These are phyloP conservation scores for Vigna reflexopilosa DNA, from an alignment of 306 rosid genomes.

Conservation along the genomic window DNA sequence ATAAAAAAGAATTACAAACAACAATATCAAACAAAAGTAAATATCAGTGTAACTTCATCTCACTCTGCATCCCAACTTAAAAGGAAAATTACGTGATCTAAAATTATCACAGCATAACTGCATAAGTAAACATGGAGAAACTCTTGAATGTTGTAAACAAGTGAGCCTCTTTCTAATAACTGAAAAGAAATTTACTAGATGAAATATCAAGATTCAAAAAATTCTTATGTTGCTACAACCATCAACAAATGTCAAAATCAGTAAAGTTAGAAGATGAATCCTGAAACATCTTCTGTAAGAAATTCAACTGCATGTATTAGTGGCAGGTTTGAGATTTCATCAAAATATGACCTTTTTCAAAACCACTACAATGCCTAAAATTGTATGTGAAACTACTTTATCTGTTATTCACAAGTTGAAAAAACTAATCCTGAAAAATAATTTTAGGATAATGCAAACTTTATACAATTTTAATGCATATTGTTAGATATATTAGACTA, in stretches of 20 bases:
- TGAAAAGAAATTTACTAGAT: constrained; percentile 3
- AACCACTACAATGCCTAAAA: neutral
- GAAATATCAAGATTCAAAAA: constrained; percentile 2
- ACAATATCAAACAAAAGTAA: neutral
- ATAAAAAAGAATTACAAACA: neutral
- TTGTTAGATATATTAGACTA: too few relatives aligned
- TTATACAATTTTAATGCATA: neutral
- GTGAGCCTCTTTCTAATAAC: neutral
- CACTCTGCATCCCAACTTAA: neutral
- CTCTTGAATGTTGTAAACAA: neutral
- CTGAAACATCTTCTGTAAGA: constrained; percentile 23
- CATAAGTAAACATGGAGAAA: constrained; percentile 12
- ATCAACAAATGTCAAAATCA: constrained; percentile 17
- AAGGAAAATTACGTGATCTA: neutral
- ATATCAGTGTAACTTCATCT: constrained; percentile 34
- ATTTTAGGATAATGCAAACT: constrained; percentile 15
- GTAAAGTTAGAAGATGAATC: neutral
- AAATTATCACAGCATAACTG: neutral
- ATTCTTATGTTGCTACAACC: neutral
- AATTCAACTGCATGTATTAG: constrained; percentile 19
- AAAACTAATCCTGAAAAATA: neutral
- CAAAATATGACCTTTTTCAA: constrained; percentile 2
- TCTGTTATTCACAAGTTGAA: neutral
- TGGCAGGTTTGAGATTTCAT: constrained; percentile 21
- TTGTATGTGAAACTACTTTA: neutral